A percentile compares a stretch with the other conserved stretches of the same genome.
Conservation (phyloP, 306 rosid genomes). For the barrel medic (Medicago truncatula) region DNA sequence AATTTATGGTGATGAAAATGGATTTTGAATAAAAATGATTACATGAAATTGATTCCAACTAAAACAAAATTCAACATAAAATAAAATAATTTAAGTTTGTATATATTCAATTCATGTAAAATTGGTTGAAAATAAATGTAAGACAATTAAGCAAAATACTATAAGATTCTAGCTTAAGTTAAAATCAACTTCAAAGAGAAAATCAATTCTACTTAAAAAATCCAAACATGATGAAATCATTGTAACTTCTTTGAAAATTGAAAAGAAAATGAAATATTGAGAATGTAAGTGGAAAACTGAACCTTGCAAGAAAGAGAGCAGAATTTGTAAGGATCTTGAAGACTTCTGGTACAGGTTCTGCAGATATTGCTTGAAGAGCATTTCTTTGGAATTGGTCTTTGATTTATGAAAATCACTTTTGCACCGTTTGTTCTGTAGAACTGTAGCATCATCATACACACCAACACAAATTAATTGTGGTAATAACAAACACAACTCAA, state of each 20-base stretch:
- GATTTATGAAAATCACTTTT: slow-evolving; percentile 87
- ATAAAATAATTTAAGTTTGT: too few species aligned
- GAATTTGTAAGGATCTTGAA: slow-evolving; percentile 81
- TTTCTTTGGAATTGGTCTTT: slow-evolving; percentile 75
- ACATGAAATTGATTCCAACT: too few species aligned
- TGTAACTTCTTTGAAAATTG: background rate
- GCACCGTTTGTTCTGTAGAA: slow-evolving; percentile 89
- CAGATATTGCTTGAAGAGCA: slow-evolving; percentile 84
- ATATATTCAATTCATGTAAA: too few species aligned
- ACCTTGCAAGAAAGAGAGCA: slow-evolving; percentile 98
- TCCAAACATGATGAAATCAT: background rate
- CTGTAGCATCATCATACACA: slow-evolving; percentile 36
- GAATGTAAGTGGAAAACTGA: background rate
- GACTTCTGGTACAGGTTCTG: slow-evolving; percentile 82
- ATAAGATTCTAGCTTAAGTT: too few species aligned
- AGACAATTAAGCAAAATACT: too few species aligned
- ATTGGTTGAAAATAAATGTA: too few species aligned
- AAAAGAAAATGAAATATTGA: background rate
- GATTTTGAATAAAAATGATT: too few species aligned
- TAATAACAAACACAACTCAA: too few species aligned
- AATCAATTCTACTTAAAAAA: too few species aligned
- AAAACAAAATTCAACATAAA: too few species aligned
- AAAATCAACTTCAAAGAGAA: too few species aligned
- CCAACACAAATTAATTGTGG: background rate
- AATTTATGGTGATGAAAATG: too few species aligned